Conservation (phyloP, 768 basidiomycete species). For the Filobasidium wieringae region DNA sequence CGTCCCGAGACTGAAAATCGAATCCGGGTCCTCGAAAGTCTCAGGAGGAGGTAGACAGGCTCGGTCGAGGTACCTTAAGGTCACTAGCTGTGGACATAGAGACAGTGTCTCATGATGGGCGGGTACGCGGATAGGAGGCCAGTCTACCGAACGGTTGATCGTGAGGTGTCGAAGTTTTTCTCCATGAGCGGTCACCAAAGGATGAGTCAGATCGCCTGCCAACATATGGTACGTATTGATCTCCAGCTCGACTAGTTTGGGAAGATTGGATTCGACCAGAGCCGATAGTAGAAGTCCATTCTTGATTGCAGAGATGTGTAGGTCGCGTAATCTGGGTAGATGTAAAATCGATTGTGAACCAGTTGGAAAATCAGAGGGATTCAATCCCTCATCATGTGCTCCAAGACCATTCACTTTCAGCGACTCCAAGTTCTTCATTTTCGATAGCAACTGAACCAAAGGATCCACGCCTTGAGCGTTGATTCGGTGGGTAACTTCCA, state of each 20-base stretch:
- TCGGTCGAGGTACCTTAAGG: constrained; percentile 19
- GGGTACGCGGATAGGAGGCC: constrained; percentile 18
- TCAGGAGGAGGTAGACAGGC: constrained; percentile 9
- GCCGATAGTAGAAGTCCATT: constrained; percentile 19
- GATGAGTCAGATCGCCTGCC: constrained; percentile 17
- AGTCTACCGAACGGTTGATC: constrained; percentile 24
- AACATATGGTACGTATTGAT: constrained; percentile 21
- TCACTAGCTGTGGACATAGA: constrained; percentile 20
- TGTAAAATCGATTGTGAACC: constrained; percentile 8
- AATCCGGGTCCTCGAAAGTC: constrained; percentile 6
- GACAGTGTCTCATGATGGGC: constrained; percentile 22
- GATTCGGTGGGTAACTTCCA: constrained; percentile 5
- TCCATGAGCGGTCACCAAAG: constrained; percentile 25
- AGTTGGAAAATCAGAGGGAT: neutral
- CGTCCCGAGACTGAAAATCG: neutral
- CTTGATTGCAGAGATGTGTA: constrained; percentile 23
- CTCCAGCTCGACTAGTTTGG: constrained; percentile 19
- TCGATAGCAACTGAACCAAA: constrained; percentile 11
- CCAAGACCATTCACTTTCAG: constrained; percentile 20
- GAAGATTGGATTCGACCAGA: constrained; percentile 23
- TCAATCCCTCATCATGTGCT: constrained; percentile 3
- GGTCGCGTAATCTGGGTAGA: constrained; percentile 23
- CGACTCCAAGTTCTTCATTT: constrained; percentile 15
- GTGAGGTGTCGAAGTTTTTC: constrained; percentile 24
- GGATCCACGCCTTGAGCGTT: constrained; percentile 11